phyloP scores from a whole-genome alignment of 192 early-diverging fungal genomes.

The Mortierella hygrophila region DNA sequence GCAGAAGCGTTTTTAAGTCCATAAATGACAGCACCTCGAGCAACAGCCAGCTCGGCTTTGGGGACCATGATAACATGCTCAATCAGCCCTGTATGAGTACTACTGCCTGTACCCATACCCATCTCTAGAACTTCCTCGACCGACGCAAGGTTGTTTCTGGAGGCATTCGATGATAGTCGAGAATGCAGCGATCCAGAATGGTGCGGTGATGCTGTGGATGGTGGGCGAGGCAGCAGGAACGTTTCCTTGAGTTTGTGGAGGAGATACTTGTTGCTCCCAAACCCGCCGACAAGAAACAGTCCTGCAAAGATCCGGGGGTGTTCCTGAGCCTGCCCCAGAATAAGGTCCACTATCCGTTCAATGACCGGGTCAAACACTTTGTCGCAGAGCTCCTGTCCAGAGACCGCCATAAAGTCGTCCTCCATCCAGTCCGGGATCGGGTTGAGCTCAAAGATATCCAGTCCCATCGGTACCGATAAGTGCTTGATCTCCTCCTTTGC shows the following conservation, averaged over 20 bases:
- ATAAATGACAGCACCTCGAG: constrained; percentile 60
- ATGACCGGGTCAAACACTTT: constrained; percentile 60
- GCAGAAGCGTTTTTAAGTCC: constrained; percentile 30
- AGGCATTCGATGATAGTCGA: not conserved
- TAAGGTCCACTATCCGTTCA: constrained; percentile 24
- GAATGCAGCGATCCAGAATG: not conserved
- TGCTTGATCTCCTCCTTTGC: constrained; percentile 29
- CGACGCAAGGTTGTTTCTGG: not conserved
- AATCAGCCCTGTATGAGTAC: not conserved
- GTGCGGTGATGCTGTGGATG: not conserved
- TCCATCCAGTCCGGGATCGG: constrained; percentile 37
- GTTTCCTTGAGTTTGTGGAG: constrained; percentile 9
- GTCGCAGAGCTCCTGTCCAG: constrained; percentile 39
- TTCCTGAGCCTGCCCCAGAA: constrained; percentile 43
- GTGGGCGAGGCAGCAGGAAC: not conserved
- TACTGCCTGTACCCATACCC: not conserved
- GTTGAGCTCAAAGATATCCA: constrained; percentile 25
- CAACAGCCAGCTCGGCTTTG: constrained; percentile 51
- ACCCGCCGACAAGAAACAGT: constrained; percentile 61
- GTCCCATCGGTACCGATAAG: constrained; percentile 27
- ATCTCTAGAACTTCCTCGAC: not conserved
- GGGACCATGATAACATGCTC: constrained; percentile 31
- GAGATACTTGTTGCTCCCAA: constrained; percentile 57
- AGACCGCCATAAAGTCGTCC: constrained; percentile 49
- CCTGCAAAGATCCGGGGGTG: constrained; percentile 25